phyloP scores from a whole-genome alignment of 805 yeast species.

The Cyberlindnera xishuangbannaensis region DNA sequence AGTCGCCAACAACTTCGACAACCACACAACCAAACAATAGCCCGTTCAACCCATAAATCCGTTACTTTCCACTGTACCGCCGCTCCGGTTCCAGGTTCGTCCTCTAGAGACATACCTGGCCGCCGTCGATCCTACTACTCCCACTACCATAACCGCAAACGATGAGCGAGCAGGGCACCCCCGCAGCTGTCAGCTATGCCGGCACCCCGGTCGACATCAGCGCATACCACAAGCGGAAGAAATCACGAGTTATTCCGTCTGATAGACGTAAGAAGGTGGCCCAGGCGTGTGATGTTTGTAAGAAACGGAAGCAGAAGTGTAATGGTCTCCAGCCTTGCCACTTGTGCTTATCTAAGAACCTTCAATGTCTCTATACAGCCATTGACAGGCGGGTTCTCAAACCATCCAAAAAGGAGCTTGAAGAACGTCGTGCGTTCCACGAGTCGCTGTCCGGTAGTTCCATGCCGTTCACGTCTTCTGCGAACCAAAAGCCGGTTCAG shows the following conservation, averaged over 20 bases:
- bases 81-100: no score
- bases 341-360: slow-evolving; percentile 27
- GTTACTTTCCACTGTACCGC: no score
- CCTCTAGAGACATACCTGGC: no score
- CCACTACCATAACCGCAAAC: no score
- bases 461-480: no score
- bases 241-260: slow-evolving; percentile 22
- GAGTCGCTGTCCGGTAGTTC: no score
- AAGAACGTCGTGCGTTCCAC: slow-evolving; percentile 4
- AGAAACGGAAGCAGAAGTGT: slow-evolving; percentile 35
- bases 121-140: no score
- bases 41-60: no score
- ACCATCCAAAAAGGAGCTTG: slow-evolving; percentile 13
- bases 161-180: no score
- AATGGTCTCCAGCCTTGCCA: slow-evolving; percentile 32
- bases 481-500: no score
- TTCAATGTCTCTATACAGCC: slow-evolving; percentile 28
- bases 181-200: slow-evolving; percentile 7
- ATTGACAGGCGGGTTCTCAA: slow-evolving; percentile 22
- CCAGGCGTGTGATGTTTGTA: slow-evolving; percentile 43
- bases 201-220: slow-evolving; percentile 5
- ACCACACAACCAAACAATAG: no score
- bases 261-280: slow-evolving; percentile 36
- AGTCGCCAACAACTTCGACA: no score
- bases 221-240: slow-evolving; percentile 12